Percentiles rank a stretch among this genome's conserved stretches.
Conservation (phyloP, 2,329 filamentous ascomycete genomes). For the Talaromyces sp. region DNA sequence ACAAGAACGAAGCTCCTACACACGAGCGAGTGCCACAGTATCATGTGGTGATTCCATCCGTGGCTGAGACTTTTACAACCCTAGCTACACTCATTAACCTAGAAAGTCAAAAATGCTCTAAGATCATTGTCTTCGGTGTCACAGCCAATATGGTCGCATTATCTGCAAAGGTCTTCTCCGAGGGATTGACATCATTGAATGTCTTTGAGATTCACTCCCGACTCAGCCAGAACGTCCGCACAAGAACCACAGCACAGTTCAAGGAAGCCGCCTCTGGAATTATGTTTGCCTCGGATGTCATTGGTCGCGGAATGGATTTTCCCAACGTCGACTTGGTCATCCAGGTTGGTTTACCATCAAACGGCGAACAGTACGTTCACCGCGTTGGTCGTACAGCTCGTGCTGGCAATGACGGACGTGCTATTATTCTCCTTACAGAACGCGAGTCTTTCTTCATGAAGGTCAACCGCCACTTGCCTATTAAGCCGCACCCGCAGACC, state of each 20-base stretch:
- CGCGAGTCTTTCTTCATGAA: slow-evolving; percentile 56
- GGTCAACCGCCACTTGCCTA: slow-evolving; percentile 53
- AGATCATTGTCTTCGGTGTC: slow-evolving; percentile 85
- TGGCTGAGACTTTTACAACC: slow-evolving; percentile 49
- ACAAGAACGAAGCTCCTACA: slow-evolving; percentile 75
- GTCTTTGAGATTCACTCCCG: slow-evolving; percentile 74
- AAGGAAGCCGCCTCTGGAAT: slow-evolving; percentile 47
- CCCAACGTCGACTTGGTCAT: slow-evolving; percentile 54
- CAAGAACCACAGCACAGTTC: slow-evolving; percentile 53
- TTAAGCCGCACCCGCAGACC: slow-evolving; percentile 50
- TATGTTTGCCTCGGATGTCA: slow-evolving; percentile 53
- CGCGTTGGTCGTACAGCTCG: slow-evolving; percentile 66
- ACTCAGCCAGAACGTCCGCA: slow-evolving; percentile 69
- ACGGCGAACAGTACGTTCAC: slow-evolving; percentile 54
- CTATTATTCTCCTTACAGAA: slow-evolving; percentile 56
- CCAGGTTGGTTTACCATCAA: slow-evolving; percentile 54
- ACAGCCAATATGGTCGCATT: slow-evolving; percentile 68
- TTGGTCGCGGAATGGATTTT: slow-evolving; percentile 56
- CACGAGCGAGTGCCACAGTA: slow-evolving; percentile 59
- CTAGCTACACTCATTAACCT: slow-evolving; percentile 50
- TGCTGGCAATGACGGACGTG: slow-evolving; percentile 56
- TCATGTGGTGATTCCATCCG: slow-evolving; percentile 47
- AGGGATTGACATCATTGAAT: slow-evolving; percentile 34
- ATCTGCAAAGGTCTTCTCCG: slow-evolving; percentile 58
- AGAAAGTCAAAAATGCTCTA: slow-evolving; percentile 60